Evolutionary conservation across 2,329 filamentous ascomycete species (phyloP).

Genomic region (Cryphonectria nitschkei): DNA sequence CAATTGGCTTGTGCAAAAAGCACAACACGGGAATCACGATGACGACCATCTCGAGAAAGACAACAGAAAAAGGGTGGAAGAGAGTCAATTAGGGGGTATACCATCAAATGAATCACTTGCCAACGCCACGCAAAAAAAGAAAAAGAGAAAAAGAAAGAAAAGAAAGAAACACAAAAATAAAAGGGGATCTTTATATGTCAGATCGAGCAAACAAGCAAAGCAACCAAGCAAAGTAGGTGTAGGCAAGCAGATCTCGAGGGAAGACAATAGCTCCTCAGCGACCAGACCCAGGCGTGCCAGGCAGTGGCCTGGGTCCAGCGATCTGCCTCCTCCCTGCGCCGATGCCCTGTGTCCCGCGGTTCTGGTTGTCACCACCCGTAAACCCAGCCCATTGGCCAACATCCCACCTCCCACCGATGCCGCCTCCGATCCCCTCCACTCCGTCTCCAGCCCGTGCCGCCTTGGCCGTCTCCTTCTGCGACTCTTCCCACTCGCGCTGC

Average conservation of each 20-base stretch:
- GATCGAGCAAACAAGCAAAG: conserved; percentile 2
- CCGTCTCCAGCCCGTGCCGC: conserved; percentile 55
- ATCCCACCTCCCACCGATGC: conserved; percentile 72
- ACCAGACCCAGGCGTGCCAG: conserved; percentile 39
- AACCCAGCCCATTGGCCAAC: conserved; percentile 76
- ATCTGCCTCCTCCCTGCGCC: conserved; percentile 76
- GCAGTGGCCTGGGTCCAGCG: conserved; percentile 74
- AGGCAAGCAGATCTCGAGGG: neutral
- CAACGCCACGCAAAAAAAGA: conserved; percentile 5
- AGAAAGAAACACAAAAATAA: neutral
- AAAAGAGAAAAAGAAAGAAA: neutral
- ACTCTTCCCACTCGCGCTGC: conserved; percentile 79
- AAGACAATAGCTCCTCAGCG: neutral
- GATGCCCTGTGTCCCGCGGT: conserved; percentile 66
- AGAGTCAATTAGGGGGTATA: conserved; percentile 13
- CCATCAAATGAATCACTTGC: conserved; percentile 9
- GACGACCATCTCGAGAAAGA: too few relatives aligned
- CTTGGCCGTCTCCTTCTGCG: conserved; percentile 67
- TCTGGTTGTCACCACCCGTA: conserved; percentile 76
- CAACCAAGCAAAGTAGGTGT: neutral
- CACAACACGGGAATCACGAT: neutral
- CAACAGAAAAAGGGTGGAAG: neutral
- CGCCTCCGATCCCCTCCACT: conserved; percentile 68
- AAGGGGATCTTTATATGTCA: conserved; percentile 12
- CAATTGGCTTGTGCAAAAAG: neutral